Evolutionary conservation across 169 alveolate species (phyloP), one percentile per base, ranked within the genome.

Genomic region (Hammondia hammondi): DNA sequence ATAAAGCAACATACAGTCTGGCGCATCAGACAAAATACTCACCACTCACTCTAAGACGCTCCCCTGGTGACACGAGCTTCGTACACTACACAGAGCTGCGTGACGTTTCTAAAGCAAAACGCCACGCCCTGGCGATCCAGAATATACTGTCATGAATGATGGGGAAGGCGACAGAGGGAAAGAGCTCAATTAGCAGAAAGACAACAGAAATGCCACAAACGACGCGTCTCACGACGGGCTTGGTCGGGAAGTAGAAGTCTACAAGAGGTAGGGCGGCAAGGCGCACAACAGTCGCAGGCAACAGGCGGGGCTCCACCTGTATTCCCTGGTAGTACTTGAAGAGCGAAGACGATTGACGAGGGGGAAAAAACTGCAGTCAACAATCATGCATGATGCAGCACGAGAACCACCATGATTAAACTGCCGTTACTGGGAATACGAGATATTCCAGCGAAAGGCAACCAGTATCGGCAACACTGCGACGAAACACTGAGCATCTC

Each of bases 261-360:
- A 35, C 90, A 45, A 82, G 70, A n/a, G 90, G 71, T 37, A 82
- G 71, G 71, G 90, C 90, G 39, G 71, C 90, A 10, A 82, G 70
- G 70, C 90, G 90, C 45, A 82, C 57, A 45, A 82, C 35, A 4
- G 90, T 82, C 39, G 90, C 57, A 82, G 90, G 90, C 71, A 82
- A 35, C 57, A 82, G 19, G 37, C 90, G 90, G 29, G 90, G 90
- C 35, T 82, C 90, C 14, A 82, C 43, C 10, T 82, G 90, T 52
- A 82, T 82, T 1, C 90, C 90, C 70, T 82, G 90, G 70, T 82
- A 82, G 90, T 82, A 82, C n/a, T 67, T 29, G 90, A 82, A 82
- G 17, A 82, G 70, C 37, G 57, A 43, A 19, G 70, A 24, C 52
- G 72, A 6, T 43, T 43, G 90, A 14, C 32, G 70, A 19, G 90